Evolutionary conservation across 306 rosid species (phyloP), one percentile per base, ranked within the genome.

Genomic region (Rosa multiflora): DNA sequence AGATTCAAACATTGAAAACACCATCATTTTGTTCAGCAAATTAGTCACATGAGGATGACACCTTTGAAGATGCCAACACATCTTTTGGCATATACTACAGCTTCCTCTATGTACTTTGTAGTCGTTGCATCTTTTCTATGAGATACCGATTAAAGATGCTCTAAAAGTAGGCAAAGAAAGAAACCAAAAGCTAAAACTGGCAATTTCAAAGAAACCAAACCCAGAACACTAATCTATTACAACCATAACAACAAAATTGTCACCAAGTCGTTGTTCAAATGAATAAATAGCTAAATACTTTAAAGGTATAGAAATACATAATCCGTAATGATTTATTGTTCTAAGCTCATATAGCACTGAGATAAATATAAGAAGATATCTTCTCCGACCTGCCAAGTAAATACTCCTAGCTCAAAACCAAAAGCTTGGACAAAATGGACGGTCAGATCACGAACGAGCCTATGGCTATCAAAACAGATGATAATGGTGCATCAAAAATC

Each of bases 381-480:
- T 76, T 75, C 80, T 83, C 88, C 78, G 40, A 79, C 62, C 79
- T 61, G 81, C 81, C 78, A 76, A 76, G 73, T 77, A 75, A 78
- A 82, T 76, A 52, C 73, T 67, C 79, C 83, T 42, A 74, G 81
- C 81, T 70, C 85, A 39, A 71, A 56, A 76, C 53, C 67, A 48
- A 70, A 85, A 73, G 82, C 83, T 79, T 42, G 83, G 75, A 79
- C 78, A 72, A 78, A 76, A 83, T 21, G 79, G 81, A 75, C n/a
- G 66, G 10, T 32, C 62, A 42, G 80, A 66, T 59, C 55, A 51
- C 61, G 21, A n/a, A n/a, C 42, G 42, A 47, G 72, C 76, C 67
- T 66, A 76, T 67, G 81, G 76, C 69, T 78, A 70, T 40, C 75
- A 61, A 74, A 74, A 55, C 79, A 37, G 82, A 81, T 49, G 77